phyloP scores from a whole-genome alignment of 2,329 filamentous ascomycete species.

The Pseudogymnoascus sp. region DNA sequence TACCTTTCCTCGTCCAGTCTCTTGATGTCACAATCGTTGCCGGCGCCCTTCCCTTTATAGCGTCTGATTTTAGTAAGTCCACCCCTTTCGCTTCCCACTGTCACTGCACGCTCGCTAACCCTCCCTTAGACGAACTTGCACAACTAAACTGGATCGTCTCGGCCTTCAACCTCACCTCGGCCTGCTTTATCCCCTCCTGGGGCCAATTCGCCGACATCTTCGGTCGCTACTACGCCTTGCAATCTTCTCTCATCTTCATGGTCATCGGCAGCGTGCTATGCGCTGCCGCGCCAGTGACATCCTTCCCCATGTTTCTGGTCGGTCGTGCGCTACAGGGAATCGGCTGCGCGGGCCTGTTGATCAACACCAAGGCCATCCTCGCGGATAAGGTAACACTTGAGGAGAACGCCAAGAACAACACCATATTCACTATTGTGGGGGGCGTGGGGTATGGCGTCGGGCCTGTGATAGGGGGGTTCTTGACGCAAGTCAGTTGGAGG shows the following conservation, averaged over 20 bases:
- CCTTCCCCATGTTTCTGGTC: constrained; percentile 52
- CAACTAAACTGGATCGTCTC: constrained; percentile 64
- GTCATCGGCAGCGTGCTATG: constrained; percentile 54
- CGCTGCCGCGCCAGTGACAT: constrained; percentile 44
- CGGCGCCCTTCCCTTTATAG: constrained; percentile 53
- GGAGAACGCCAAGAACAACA: constrained; percentile 56
- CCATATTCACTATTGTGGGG: constrained; percentile 50
- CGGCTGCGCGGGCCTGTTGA: constrained; percentile 52
- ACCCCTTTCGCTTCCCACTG: neutral
- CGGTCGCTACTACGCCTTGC: constrained; percentile 51
- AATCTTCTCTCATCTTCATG: constrained; percentile 48
- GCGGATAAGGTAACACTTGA: constrained; percentile 54
- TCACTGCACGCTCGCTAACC: neutral
- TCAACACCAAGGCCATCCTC: constrained; percentile 53
- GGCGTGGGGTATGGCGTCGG: constrained; percentile 53
- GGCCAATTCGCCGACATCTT: constrained; percentile 58
- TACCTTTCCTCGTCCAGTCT: constrained; percentile 54
- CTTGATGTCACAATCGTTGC: constrained; percentile 59
- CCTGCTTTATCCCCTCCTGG: constrained; percentile 59
- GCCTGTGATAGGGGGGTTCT: constrained; percentile 50
- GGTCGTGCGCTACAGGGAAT: constrained; percentile 57
- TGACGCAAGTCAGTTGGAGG: constrained; percentile 50
- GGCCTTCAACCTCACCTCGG: constrained; percentile 58
- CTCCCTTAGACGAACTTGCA: constrained; percentile 38
- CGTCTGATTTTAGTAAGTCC: constrained; percentile 50